Conservation (phyloP, 345 rosid species). For the Gossypium rotundifolium region DNA sequence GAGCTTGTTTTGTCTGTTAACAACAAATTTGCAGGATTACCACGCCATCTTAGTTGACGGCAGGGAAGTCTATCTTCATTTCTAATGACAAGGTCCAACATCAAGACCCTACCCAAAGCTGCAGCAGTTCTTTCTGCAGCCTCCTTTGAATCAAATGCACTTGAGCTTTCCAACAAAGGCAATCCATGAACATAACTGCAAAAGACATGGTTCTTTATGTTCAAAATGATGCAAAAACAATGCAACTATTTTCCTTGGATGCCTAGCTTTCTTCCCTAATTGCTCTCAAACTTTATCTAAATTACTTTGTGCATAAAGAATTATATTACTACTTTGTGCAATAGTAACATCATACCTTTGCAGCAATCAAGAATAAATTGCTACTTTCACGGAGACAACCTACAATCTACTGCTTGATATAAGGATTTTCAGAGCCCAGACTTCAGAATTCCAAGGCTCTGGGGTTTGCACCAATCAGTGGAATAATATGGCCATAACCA, state of each 20-base stretch:
- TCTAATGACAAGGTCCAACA: slow-evolving; percentile 91
- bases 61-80: slow-evolving; percentile 97
- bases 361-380: neutral
- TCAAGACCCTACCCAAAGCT: slow-evolving; percentile 78
- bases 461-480: neutral
- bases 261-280: neutral
- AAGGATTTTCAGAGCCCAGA: neutral
- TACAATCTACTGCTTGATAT: neutral
- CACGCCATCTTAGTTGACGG: slow-evolving; percentile 95
- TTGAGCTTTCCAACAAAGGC: slow-evolving; percentile 76
- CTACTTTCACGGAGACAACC: neutral
- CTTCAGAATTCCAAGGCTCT: neutral
- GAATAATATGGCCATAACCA: neutral
- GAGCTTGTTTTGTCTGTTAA: slow-evolving; percentile 60
- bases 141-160: slow-evolving; percentile 62
- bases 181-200: slow-evolving; percentile 96
- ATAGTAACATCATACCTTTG: neutral
- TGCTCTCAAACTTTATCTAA: neutral
- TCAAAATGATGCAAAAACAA: slow-evolving; percentile 5
- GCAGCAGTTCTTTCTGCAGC: slow-evolving; percentile 77
- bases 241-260: neutral
- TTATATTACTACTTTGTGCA: neutral
- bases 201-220: slow-evolving; percentile 11
- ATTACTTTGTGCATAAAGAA: neutral
- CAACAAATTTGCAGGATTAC: slow-evolving; percentile 88